phyloP scores from a whole-genome alignment of 2,329 filamentous ascomycete genomes.

The Trichoderma brevicompactum region DNA sequence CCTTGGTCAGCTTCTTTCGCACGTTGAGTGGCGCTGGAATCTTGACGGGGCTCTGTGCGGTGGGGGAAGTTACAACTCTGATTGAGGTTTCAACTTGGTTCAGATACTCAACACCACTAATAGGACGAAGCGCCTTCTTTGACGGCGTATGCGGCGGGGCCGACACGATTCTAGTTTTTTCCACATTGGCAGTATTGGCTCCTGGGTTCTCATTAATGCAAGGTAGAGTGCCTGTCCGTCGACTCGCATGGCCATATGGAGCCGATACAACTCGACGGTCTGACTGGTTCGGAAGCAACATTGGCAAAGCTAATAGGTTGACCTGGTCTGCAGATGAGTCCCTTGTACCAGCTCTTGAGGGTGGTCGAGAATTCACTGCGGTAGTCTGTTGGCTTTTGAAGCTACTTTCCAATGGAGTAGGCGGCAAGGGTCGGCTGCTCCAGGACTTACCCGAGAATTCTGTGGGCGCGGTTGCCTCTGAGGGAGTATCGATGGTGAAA shows the following conservation, averaged over 20 bases:
- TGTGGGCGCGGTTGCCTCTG: slow-evolving; percentile 37
- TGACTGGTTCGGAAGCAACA: slow-evolving; percentile 41
- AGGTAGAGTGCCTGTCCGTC: slow-evolving; percentile 48
- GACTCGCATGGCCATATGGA: slow-evolving; percentile 51
- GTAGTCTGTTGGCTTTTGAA: slow-evolving; percentile 32
- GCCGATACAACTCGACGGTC: slow-evolving; percentile 58
- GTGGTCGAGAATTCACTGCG: slow-evolving; percentile 34
- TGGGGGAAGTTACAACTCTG: slow-evolving; percentile 58
- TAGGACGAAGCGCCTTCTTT: slow-evolving; percentile 40
- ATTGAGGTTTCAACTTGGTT: slow-evolving; percentile 56
- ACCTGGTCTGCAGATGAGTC: slow-evolving; percentile 33
- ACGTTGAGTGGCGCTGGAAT: slow-evolving; percentile 48
- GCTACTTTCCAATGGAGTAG: slow-evolving; percentile 46
- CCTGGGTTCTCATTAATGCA: slow-evolving; percentile 53
- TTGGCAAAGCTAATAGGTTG: slow-evolving; percentile 39
- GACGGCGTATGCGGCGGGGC: slow-evolving; percentile 48
- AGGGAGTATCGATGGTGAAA: slow-evolving; percentile 45
- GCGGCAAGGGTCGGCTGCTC: slow-evolving; percentile 57
- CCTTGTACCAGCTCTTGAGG: slow-evolving; percentile 35
- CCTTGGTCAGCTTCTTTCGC: slow-evolving; percentile 44
- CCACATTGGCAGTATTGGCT: slow-evolving; percentile 32
- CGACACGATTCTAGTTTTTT: slow-evolving; percentile 53
- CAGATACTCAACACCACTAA: slow-evolving; percentile 50
- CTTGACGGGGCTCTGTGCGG: slow-evolving; percentile 41
- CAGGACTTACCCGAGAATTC: slow-evolving; percentile 46